phyloP scores from a whole-genome alignment of 331 rosid species.

The Malus hybrid region DNA sequence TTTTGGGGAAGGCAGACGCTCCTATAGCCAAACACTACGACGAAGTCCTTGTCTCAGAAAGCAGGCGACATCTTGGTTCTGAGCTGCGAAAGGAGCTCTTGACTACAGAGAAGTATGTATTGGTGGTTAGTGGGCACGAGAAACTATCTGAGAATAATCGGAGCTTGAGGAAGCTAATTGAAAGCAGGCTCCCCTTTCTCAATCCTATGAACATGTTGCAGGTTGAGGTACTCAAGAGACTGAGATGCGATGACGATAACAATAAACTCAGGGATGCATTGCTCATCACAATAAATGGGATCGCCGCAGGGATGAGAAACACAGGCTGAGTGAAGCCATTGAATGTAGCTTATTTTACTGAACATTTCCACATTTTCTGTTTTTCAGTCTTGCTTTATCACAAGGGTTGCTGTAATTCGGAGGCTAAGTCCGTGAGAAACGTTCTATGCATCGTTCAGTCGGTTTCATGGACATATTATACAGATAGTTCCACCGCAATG shows the following conservation, averaged over 20 bases:
- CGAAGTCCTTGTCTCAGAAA: slow-evolving; percentile 74
- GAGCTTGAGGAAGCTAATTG: slow-evolving; percentile 86
- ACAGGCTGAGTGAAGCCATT: slow-evolving; percentile 50
- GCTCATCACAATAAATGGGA: slow-evolving; percentile 88
- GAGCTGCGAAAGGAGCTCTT: slow-evolving; percentile 58
- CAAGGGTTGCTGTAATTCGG: not conserved
- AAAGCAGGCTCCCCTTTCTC: slow-evolving; percentile 82
- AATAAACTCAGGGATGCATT: slow-evolving; percentile 74
- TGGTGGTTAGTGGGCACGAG: slow-evolving; percentile 76
- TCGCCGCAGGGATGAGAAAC: slow-evolving; percentile 97
- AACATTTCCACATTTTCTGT: not conserved
- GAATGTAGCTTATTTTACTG: not conserved
- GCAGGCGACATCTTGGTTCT: slow-evolving; percentile 57
- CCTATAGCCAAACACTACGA: slow-evolving; percentile 89
- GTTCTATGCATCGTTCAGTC: not conserved
- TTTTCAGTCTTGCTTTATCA: not conserved
- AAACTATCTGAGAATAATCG: slow-evolving; percentile 68
- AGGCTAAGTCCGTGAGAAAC: not conserved
- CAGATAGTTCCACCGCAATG: not conserved
- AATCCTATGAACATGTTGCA: slow-evolving; percentile 91
- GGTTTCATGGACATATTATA: not conserved
- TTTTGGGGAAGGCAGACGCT: slow-evolving; percentile 82
- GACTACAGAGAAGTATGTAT: slow-evolving; percentile 53
- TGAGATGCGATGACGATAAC: slow-evolving; percentile 73
- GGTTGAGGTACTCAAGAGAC: slow-evolving; percentile 84